These are phyloP conservation scores for Ophiostoma montium DNA, from an alignment of 2,329 filamentous ascomycete species.

Conservation along the genomic window DNA sequence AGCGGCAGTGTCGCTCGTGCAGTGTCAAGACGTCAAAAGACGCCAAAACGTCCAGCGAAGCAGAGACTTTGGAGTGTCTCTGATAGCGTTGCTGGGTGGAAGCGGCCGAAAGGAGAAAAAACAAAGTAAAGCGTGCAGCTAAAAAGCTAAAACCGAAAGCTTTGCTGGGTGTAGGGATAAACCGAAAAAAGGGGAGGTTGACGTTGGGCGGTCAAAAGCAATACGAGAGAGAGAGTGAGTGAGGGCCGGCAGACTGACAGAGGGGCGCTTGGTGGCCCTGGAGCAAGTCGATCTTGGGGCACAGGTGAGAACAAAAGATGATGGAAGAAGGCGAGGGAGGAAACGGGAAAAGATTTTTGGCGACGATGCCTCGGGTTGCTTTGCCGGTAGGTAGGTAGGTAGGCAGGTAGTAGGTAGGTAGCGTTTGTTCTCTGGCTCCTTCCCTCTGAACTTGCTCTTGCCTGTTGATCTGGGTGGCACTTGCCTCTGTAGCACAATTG, in stretches of 20 bases:
- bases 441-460: background rate
- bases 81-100: background rate
- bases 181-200: slow-evolving; percentile 6
- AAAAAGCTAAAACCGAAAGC: slow-evolving; percentile 9
- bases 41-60: background rate
- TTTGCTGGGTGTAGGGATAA: slow-evolving; percentile 6
- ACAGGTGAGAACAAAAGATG: background rate
- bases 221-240: background rate
- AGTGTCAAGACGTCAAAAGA: slow-evolving; percentile 1
- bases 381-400: no score
- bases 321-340: background rate
- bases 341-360: background rate
- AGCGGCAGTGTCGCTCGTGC: background rate
- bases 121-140: slow-evolving; percentile 1
- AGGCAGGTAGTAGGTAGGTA: no score
- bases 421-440: background rate
- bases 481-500: slow-evolving; percentile 1
- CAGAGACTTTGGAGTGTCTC: background rate
- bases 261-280: background rate
- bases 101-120: slow-evolving; percentile 1
- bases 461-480: background rate
- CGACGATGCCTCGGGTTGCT: background rate
- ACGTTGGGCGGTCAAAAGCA: background rate
- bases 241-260: slow-evolving; percentile 1
- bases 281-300: background rate